Conservation (phyloP, 2,329 filamentous ascomycete species). For the Dactylellina leptospora region DNA sequence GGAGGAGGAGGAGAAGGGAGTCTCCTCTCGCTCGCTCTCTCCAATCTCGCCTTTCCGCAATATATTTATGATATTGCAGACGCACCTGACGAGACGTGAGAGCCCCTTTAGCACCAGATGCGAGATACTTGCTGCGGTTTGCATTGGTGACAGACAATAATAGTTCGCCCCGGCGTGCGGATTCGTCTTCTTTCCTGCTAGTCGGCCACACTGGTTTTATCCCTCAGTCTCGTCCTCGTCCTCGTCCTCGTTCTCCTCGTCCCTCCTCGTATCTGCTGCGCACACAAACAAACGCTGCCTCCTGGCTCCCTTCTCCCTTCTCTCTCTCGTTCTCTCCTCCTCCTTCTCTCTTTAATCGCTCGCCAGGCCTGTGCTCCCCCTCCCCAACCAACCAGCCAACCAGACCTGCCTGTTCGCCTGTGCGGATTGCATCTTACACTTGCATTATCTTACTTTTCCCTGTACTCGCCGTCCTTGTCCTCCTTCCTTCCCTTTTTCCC, state of each 20-base stretch:
- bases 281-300: background rate
- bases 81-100: background rate
- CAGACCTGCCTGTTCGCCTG: conserved; percentile 1
- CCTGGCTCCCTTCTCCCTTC: background rate
- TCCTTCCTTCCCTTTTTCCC: background rate
- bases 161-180: too few relatives aligned
- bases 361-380: background rate
- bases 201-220: conserved; percentile 13
- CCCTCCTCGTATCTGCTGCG: background rate
- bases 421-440: background rate
- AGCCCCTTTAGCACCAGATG: background rate
- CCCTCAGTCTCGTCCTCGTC: background rate
- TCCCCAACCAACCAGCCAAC: background rate
- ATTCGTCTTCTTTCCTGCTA: too few relatives aligned
- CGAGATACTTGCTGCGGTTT: too few relatives aligned
- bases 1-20: background rate
- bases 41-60: background rate
- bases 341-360: background rate
- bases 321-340: conserved; percentile 8
- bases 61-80: background rate
- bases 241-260: background rate
- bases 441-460: background rate
- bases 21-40: too few relatives aligned
- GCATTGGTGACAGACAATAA: too few relatives aligned
- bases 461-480: background rate